Base-by-base conservation (phyloP, 495 filamentous ascomycete genomes). In the Hyaloscypha bicolor region DNA sequence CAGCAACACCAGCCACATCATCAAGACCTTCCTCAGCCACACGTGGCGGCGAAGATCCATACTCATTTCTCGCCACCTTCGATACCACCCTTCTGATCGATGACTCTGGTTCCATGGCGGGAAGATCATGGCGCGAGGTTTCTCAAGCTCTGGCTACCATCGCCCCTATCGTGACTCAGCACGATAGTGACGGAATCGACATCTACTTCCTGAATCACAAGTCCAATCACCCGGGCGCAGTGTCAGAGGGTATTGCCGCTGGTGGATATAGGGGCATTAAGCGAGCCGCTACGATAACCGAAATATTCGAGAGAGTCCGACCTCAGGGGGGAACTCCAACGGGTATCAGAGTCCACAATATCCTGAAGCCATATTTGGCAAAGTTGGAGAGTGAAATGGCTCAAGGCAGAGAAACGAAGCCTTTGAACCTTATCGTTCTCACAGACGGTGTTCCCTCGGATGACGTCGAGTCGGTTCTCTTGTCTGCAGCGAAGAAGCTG, bases 1-100 rank as follows among this genome's bases (percentile, higher is more conserved):
- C 68, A 53, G 55, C 56, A 37, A 71, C 11, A 19, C 53, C 45
- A 32, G 57, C 70, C 12, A 4, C 66, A 42, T n/a, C 33, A 5
- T 33, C 72, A 19, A 56, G 29, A 30, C 32, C 58, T 14, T 19
- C 61, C 30, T 55, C 52, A 31, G 22, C 67, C 59, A 53, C 35
- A 33, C 9, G 11, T 19, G 30, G 57, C 14, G 73, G 71, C 11
- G 90, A 94, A 71, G 87, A 91, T 76, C 86, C 81, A 1, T 96
- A 92, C 75, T 84, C 87, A n/a, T 96, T 97, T 78, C 92, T 98
- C 31, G 69, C 71, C n/a, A 83, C 83, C 58, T 98, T 97, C 77
- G 92, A 98, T 82, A 98, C 94, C 33, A 78, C 94, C 63, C 95
- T 99, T 80, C 80, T 99, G 0, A 92, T 99, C 75, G 95, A 99